Percentiles rank a stretch among this genome's conserved stretches.
These are phyloP conservation scores for Rosa persica DNA, from an alignment of 306 rosid species.

Conservation along the genomic window DNA sequence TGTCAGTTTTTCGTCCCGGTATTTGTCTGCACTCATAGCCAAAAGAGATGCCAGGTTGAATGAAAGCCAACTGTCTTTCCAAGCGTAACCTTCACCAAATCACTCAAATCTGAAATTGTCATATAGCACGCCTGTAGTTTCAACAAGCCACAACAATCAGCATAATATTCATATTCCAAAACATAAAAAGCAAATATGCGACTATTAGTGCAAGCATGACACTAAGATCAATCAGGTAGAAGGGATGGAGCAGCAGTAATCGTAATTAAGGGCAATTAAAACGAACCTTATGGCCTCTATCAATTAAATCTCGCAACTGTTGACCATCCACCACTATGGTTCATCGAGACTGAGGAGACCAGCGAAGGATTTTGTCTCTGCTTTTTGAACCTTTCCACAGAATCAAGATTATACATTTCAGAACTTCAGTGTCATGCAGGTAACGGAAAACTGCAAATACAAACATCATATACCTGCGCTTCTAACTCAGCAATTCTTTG, in stretches of 20 bases:
- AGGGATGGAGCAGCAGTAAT: neutral
- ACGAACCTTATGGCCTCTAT: conserved; percentile 28
- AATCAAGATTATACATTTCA: conserved; percentile 11
- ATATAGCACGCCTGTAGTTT: neutral
- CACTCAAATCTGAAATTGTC: conserved; percentile 1
- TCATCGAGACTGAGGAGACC: conserved; percentile 35
- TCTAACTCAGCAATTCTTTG: conserved; percentile 87
- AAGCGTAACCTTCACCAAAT: neutral
- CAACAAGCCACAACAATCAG: neutral
- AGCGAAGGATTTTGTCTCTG: conserved; percentile 32
- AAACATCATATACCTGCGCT: conserved; percentile 60
- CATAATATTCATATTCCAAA: neutral
- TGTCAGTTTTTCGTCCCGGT: neutral
- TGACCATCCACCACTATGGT: conserved; percentile 25
- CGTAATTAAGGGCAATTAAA: neutral
- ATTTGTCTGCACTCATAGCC: neutral
- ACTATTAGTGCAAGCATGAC: neutral
- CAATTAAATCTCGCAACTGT: neutral
- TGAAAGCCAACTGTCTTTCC: neutral
- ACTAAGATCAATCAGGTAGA: neutral
- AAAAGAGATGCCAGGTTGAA: neutral
- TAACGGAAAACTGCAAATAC: conserved; percentile 18
- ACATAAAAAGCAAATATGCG: neutral
- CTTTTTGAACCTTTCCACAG: conserved; percentile 51
- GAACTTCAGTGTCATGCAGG: neutral